Percentiles rank a stretch among this genome's conserved stretches.
Conservation (phyloP, 331 rosid species). For the Telfairia occidentalis region DNA sequence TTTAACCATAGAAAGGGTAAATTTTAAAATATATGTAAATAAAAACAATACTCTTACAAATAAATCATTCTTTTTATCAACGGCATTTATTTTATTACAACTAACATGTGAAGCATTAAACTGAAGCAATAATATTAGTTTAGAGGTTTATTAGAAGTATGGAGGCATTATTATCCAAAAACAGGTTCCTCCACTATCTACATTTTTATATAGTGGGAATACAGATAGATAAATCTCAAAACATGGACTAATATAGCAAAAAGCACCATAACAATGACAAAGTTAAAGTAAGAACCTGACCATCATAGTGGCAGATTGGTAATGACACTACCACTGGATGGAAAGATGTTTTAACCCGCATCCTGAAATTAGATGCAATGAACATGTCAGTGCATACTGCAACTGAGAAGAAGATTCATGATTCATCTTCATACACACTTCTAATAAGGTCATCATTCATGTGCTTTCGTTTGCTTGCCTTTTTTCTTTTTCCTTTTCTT, state of each 20-base stretch:
- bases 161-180: not conserved
- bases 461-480: not conserved
- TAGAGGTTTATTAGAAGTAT: not conserved
- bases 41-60: not conserved
- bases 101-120: not conserved
- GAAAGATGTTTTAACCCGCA: constrained; percentile 53
- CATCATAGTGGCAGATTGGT: constrained; percentile 73
- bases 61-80: not conserved
- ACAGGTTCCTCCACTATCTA: not conserved
- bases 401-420: not conserved
- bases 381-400: constrained; percentile 10
- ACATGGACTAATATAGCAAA: not conserved
- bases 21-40: too few species aligned
- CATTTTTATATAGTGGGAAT: not conserved
- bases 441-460: not conserved
- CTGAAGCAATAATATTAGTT: not conserved
- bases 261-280: not conserved
- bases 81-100: not conserved
- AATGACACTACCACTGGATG: constrained; percentile 60
- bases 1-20: too few species aligned
- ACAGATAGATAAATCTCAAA: not conserved
- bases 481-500: not conserved
- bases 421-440: not conserved
- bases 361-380: constrained; percentile 32
- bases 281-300: constrained; percentile 30